Percentiles rank a stretch among this genome's conserved stretches.
These are phyloP conservation scores for Cokeromyces recurvatus DNA, from an alignment of 371 early-diverging fungal species.

Conservation along the genomic window DNA sequence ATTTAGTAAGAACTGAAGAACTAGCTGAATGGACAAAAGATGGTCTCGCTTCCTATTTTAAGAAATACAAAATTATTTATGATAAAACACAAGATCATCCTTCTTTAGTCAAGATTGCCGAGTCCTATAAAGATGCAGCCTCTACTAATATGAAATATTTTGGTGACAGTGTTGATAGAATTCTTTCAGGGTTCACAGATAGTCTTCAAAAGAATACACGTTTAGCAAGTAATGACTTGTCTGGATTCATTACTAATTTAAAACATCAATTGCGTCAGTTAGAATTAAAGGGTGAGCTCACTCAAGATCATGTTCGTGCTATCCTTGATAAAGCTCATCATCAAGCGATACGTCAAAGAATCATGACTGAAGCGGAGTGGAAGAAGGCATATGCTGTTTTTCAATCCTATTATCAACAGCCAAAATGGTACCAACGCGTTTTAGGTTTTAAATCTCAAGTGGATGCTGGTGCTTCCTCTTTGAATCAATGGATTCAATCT, in stretches of 20 bases:
- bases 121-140: conserved; percentile 18
- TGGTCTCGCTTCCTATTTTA: conserved; percentile 21
- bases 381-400: conserved; percentile 9
- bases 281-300: conserved; percentile 20
- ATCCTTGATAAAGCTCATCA: conserved; percentile 16
- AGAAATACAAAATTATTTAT: conserved; percentile 24
- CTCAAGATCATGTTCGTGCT: conserved; percentile 12
- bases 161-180: conserved; percentile 16
- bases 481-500: conserved; percentile 8
- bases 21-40: conserved; percentile 30
- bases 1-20: neutral
- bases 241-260: conserved; percentile 2
- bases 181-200: conserved; percentile 5
- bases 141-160: conserved; percentile 4
- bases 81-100: conserved; percentile 8
- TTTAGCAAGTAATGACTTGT: conserved; percentile 4
- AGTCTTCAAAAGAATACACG: conserved; percentile 6
- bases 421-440: conserved; percentile 23
- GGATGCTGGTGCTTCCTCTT: conserved; percentile 13
- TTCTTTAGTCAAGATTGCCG: conserved; percentile 5
- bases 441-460: conserved; percentile 15
- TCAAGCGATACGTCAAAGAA: conserved; percentile 8
- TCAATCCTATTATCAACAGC: conserved; percentile 3
- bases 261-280: conserved; percentile 18
- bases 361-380: conserved; percentile 24